Evolutionary conservation across 192 early-diverging fungal genomes (phyloP).

Genomic region (Chytriomyces sp.): DNA sequence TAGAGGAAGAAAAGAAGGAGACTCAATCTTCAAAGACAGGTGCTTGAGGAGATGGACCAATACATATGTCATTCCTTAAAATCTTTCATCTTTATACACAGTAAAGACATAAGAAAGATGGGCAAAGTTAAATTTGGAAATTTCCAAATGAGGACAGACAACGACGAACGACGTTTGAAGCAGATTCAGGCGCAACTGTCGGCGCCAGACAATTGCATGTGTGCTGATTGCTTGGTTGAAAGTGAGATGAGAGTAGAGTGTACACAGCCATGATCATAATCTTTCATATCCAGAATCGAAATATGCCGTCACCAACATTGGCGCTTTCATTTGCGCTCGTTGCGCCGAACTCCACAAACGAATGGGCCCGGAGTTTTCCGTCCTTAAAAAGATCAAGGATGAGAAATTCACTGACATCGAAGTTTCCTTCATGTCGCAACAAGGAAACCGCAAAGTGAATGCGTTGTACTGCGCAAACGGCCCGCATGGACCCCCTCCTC

Average conservation of each 20-base stretch:
- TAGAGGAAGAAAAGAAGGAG: neutral
- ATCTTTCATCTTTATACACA: too few species aligned
- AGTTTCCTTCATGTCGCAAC: conserved; percentile 62
- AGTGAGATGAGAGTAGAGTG: too few species aligned
- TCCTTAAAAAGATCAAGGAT: conserved; percentile 85
- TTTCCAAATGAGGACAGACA: too few species aligned
- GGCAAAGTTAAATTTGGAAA: too few species aligned
- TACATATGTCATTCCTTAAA: too few species aligned
- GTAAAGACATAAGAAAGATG: too few species aligned
- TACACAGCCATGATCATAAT: too few species aligned
- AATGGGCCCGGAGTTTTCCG: conserved; percentile 87
- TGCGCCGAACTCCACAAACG: conserved; percentile 53
- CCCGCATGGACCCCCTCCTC: too few species aligned
- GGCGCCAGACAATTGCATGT: too few species aligned
- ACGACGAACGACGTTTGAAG: too few species aligned
- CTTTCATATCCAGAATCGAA: conserved; percentile 41
- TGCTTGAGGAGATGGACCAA: neutral
- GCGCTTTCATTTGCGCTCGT: conserved; percentile 51
- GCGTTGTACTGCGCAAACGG: conserved; percentile 5
- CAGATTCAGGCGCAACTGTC: too few species aligned
- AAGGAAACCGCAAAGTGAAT: conserved; percentile 42
- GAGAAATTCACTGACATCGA: conserved; percentile 88
- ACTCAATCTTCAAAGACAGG: neutral
- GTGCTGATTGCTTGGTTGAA: too few species aligned
- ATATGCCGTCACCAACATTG: conserved; percentile 50